A percentile compares a stretch with the other conserved stretches of the same genome.
Evolutionary conservation across 2,329 filamentous ascomycete species (phyloP).

Genomic region (Dothiorella sarmentorum): DNA sequence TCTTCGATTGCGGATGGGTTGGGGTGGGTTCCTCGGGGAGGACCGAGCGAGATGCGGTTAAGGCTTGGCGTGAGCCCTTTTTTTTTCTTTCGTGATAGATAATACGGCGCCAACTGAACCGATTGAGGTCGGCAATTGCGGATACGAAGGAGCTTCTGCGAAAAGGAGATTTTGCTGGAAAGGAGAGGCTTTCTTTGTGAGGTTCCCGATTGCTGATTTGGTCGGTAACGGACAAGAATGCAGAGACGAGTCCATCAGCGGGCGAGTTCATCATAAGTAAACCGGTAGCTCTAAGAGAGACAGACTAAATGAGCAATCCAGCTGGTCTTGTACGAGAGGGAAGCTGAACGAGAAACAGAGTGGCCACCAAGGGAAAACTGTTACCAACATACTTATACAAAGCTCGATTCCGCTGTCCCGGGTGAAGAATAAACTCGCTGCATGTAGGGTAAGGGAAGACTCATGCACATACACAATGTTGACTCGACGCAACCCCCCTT

Average conservation of each 20-base stretch:
- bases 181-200: no score
- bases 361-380: neutral
- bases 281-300: neutral
- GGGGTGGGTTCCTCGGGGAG: neutral
- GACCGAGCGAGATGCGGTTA: neutral
- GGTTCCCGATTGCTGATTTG: no score
- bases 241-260: no score
- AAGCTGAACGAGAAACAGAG: neutral
- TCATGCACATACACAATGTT: neutral
- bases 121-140: neutral
- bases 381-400: constrained; percentile 1
- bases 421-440: neutral
- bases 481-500: neutral
- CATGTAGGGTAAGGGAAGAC: neutral
- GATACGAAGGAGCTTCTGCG: no score
- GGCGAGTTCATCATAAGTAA: no score
- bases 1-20: neutral
- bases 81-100: neutral
- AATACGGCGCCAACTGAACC: neutral
- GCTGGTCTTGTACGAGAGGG: neutral
- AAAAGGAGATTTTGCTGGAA: no score
- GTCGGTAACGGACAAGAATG: no score
- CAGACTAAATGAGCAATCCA: neutral
- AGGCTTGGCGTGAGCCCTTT: neutral
- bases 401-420: neutral